Conservation (phyloP, 1,284 basidiomycete genomes). For the Mixia osmundae region DNA sequence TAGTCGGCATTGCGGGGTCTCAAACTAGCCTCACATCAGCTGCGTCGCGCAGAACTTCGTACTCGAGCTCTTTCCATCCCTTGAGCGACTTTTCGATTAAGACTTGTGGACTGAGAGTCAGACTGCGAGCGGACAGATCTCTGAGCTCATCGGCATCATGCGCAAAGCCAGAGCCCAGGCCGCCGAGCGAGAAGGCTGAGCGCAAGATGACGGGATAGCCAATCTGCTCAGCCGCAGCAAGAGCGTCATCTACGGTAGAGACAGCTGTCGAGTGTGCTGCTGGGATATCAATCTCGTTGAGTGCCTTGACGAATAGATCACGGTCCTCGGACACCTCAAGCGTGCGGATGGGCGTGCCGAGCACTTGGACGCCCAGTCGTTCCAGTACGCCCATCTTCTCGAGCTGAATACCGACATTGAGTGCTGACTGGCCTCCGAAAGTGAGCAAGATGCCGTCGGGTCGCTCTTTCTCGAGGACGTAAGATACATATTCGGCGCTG, state of each 20-base stretch:
- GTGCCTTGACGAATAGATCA: slow-evolving; percentile 85
- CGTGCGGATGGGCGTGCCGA: slow-evolving; percentile 85
- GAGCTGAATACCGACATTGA: slow-evolving; percentile 93
- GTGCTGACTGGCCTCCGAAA: slow-evolving; percentile 91
- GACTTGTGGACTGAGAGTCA: slow-evolving; percentile 82
- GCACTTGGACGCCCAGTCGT: slow-evolving; percentile 74
- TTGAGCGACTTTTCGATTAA: slow-evolving; percentile 96
- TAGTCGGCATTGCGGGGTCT: slow-evolving; percentile 2
- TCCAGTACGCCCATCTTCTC: slow-evolving; percentile 96
- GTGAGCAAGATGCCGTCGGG: slow-evolving; percentile 94
- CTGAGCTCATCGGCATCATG: slow-evolving; percentile 84
- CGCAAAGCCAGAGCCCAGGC: slow-evolving; percentile 94
- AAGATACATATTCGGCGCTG: slow-evolving; percentile 91
- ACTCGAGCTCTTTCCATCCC: slow-evolving; percentile 99
- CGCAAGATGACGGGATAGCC: slow-evolving; percentile 97
- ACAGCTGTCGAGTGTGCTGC: slow-evolving; percentile 93
- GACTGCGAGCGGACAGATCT: slow-evolving; percentile 74
- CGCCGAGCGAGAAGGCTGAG: slow-evolving; percentile 92
- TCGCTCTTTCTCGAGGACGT: slow-evolving; percentile 92
- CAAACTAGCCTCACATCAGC: slow-evolving; percentile 34
- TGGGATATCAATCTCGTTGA: slow-evolving; percentile 96
- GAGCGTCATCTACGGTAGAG: slow-evolving; percentile 76
- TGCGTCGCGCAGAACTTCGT: slow-evolving; percentile 93
- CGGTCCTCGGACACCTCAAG: slow-evolving; percentile 93
- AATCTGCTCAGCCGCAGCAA: slow-evolving; percentile 70